Percentiles rank a stretch among this genome's conserved stretches.
Conservation (phyloP, 257 asterid genomes). For the Solanum bukasovii region DNA sequence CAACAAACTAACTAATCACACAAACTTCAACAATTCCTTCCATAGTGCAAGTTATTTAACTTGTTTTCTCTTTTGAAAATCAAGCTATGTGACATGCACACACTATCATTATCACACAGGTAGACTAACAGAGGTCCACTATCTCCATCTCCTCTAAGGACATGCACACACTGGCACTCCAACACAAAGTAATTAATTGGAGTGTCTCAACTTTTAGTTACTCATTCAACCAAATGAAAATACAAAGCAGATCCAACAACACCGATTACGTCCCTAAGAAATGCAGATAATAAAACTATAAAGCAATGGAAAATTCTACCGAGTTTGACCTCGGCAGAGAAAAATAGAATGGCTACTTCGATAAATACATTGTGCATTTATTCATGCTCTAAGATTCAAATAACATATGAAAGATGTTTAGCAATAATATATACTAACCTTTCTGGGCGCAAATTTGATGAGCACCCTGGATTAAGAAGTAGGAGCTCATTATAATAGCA, state of each 20-base stretch:
- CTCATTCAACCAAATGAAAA: neutral
- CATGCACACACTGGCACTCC: neutral
- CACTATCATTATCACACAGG: neutral
- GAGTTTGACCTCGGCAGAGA: neutral
- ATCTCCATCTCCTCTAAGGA: neutral
- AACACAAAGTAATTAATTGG: neutral
- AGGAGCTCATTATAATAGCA: neutral
- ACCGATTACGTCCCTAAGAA: neutral
- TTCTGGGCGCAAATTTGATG: conserved; percentile 20
- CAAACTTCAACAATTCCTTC: neutral
- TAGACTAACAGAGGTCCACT: neutral
- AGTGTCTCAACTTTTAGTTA: neutral
- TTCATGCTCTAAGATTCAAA: neutral
- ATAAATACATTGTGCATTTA: neutral
- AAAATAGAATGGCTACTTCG: neutral
- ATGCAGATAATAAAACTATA: neutral
- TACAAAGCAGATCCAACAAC: neutral
- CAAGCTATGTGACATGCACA: neutral
- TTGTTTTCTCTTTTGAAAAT: neutral
- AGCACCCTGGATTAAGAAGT: conserved; percentile 33
- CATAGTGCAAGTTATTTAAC: neutral
- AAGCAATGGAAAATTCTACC: neutral
- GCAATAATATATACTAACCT: conserved; percentile 37
- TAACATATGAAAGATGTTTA: neutral
- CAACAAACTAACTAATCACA: neutral